phyloP scores from a whole-genome alignment of 352 stramenopile species.

The Globisporangium irregulare region DNA sequence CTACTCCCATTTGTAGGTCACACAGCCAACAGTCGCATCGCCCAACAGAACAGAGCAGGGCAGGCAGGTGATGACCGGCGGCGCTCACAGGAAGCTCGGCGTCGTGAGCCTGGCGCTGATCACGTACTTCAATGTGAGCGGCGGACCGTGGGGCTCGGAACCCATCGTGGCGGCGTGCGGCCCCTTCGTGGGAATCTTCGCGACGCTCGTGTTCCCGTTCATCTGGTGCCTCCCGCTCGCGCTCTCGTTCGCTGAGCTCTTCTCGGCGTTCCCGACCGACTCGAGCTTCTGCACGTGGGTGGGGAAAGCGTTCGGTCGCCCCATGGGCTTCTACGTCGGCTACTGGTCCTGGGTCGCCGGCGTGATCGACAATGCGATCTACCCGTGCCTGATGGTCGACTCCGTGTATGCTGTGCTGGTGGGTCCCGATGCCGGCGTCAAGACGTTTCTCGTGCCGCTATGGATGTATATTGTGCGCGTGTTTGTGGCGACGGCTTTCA shows the following conservation, averaged over 20 bases:
- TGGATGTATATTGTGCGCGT: constrained; percentile 24
- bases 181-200: constrained; percentile 60
- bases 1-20: not conserved
- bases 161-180: constrained; percentile 61
- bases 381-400: constrained; percentile 80
- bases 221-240: constrained; percentile 72
- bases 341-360: constrained; percentile 82
- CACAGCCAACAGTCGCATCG: not conserved
- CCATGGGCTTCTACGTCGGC: constrained; percentile 84
- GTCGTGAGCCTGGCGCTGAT: constrained; percentile 70
- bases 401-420: constrained; percentile 24
- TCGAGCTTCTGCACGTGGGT: constrained; percentile 83
- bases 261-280: constrained; percentile 78
- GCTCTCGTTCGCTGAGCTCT: constrained; percentile 73
- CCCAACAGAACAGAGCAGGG: not conserved
- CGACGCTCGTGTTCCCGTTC: constrained; percentile 59
- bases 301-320: constrained; percentile 68
- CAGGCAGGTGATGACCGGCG: not conserved
- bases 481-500: constrained; percentile 57
- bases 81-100: constrained; percentile 45
- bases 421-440: constrained; percentile 22
- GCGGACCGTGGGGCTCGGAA: constrained; percentile 68
- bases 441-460: constrained; percentile 5
- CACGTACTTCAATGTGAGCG: constrained; percentile 79
- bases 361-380: constrained; percentile 86